phyloP scores from a whole-genome alignment of 2,329 filamentous ascomycete species.

The Fusarium pseudograminearum region DNA sequence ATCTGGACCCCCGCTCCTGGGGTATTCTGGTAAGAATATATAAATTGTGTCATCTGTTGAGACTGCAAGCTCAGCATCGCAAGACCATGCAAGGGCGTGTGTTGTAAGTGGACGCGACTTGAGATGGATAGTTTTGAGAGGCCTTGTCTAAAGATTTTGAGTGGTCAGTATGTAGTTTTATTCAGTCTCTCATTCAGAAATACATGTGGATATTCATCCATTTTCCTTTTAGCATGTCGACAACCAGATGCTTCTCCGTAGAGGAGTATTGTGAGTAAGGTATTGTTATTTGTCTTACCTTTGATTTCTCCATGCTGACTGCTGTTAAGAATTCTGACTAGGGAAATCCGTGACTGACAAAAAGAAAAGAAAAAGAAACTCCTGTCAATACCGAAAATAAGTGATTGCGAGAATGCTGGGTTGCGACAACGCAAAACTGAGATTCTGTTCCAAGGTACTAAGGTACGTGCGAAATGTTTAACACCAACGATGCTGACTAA shows the following conservation, averaged over 20 bases:
- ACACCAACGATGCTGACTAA: slow-evolving; percentile 43
- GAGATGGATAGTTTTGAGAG: slow-evolving; percentile 61
- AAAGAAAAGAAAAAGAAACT: neutral
- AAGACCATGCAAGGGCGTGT: slow-evolving; percentile 64
- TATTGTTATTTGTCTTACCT: slow-evolving; percentile 36
- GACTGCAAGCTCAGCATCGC: slow-evolving; percentile 68
- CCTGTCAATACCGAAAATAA: neutral
- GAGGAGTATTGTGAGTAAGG: neutral
- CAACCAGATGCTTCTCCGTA: neutral
- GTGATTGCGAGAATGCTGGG: neutral
- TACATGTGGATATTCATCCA: too few relatives aligned
- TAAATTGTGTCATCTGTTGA: slow-evolving; percentile 67
- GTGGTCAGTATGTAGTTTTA: neutral
- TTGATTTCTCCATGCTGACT: slow-evolving; percentile 45
- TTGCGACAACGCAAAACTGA: slow-evolving; percentile 5
- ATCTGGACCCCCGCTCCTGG: slow-evolving; percentile 42
- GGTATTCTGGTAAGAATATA: slow-evolving; percentile 63
- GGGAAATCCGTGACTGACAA: neutral
- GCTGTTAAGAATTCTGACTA: neutral
- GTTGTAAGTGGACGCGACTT: slow-evolving; percentile 59
- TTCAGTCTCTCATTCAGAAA: neutral
- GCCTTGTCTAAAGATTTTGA: slow-evolving; percentile 54
- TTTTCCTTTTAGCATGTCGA: neutral
- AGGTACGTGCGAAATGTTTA: slow-evolving; percentile 32
- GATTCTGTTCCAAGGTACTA: slow-evolving; percentile 1